These are phyloP conservation scores for Chrysoporthe deuterocubensis DNA, from an alignment of 2,329 filamentous ascomycete species.

Conservation along the genomic window DNA sequence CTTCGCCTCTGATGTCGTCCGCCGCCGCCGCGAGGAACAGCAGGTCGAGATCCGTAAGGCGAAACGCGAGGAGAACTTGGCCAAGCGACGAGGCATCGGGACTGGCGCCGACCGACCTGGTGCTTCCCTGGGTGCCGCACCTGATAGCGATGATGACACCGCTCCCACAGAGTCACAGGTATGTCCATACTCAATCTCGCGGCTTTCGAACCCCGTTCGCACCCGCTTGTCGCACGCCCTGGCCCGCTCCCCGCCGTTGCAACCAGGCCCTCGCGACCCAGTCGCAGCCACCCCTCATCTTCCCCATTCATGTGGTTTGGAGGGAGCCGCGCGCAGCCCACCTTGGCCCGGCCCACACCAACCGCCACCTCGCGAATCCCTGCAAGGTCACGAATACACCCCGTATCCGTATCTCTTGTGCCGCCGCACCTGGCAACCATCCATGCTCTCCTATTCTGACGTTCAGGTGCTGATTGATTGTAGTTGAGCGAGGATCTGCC, in stretches of 20 bases:
- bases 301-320: conserved; percentile 17
- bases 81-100: conserved; percentile 94
- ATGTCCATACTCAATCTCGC: conserved; percentile 39
- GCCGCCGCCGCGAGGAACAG: conserved; percentile 97
- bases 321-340: conserved; percentile 19
- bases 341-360: conserved; percentile 19
- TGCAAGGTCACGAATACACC: background rate
- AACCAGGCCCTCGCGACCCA: conserved; percentile 18
- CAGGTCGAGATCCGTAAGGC: conserved; percentile 99
- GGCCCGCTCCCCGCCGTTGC: conserved; percentile 9
- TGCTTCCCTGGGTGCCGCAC: conserved; percentile 82
- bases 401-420: background rate
- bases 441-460: no score
- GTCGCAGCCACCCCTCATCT: conserved; percentile 23
- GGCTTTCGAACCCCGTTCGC: conserved; percentile 25
- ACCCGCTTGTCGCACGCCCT: conserved; percentile 1
- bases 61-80: conserved; percentile 98
- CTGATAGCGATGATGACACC: conserved; percentile 97
- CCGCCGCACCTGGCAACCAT: background rate
- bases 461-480: conserved; percentile 35
- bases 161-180: conserved; percentile 96
- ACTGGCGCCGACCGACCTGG: conserved; percentile 79
- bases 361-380: conserved; percentile 14
- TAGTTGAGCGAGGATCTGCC: conserved; percentile 98
- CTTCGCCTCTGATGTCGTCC: conserved; percentile 98